Conservation (phyloP, 2,329 filamentous ascomycete species). For the Penicillium fuscoglaucum region DNA sequence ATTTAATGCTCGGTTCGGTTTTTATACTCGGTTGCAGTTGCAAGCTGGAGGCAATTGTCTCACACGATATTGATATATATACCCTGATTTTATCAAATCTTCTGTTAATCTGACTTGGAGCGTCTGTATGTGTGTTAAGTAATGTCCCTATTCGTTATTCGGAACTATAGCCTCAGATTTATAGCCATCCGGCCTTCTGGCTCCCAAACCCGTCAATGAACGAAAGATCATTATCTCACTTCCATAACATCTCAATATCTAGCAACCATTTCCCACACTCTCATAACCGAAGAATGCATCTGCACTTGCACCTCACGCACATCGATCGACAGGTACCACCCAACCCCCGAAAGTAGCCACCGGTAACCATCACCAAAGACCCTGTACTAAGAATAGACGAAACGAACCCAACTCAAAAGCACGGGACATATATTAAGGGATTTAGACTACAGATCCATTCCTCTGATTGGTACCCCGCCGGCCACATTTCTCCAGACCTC, state of each 20-base stretch:
- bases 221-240: background rate
- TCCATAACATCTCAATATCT: background rate
- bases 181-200: background rate
- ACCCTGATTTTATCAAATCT: conserved; percentile 15
- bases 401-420: background rate
- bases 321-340: conserved; percentile 12
- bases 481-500: conserved; percentile 6
- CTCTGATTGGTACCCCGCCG: conserved; percentile 6
- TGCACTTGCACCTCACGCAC: background rate
- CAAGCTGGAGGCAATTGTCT: conserved; percentile 8
- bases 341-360: background rate
- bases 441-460: conserved; percentile 5
- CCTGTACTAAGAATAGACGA: conserved; percentile 11
- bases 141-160: background rate
- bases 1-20: background rate
- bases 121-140: conserved; percentile 2
- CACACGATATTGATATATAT: conserved; percentile 15
- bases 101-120: conserved; percentile 10
- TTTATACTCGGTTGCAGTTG: conserved; percentile 1
- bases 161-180: background rate
- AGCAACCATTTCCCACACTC: background rate
- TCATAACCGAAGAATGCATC: background rate
- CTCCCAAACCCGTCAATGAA: background rate
- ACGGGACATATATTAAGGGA: background rate
- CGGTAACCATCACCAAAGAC: no score